Evolutionary conservation across 2,329 filamentous ascomycete species (phyloP), one percentile per base, ranked within the genome.

Genomic region (Clathrospora elynae): DNA sequence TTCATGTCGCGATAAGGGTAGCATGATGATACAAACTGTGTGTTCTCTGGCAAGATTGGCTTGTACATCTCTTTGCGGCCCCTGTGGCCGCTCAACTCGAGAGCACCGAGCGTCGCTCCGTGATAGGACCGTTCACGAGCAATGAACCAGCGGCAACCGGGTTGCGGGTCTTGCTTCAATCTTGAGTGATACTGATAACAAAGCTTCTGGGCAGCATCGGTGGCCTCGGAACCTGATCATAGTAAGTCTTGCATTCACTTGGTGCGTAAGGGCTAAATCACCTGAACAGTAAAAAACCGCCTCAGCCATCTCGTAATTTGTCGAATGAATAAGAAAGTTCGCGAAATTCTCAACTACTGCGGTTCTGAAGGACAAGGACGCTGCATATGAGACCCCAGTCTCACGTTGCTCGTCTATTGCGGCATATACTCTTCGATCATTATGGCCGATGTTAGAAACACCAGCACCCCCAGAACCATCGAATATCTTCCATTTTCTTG

Each of bases 381-480:
- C 75, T 19, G 80, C 79, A 36, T 86, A 88, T 0, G 76, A 72
- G 0, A 86, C 71, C 30, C 80, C 68, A 6, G 29, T 42, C 33
- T 78, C 73, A 51, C 86, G 73, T 55, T 90, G 86, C 9, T 74
- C 57, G 4, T 73, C 67, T 26, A 89, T 77, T 1, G 84, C 86
- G 2, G 78, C 71, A 9, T 74, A 73, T 9, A 91, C 80, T 33
- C 83, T 74, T 28, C 75, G 59, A 40, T 86, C 79, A 36, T 85
- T 78, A 55, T 89, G 84, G 5, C 88, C 88, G 7, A 92, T 72
- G 60, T 84, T 85, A 7, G 83, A 77, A 3, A 90, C 87, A 14
- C 85, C 86, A 3, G 88, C 85, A 13, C 88, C 88, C 18, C 85
- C 81, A 13, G 84, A 87, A 1, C 82, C 85, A 64, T 93, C 88